Conservation (phyloP, 176 grass and related monocot species). For the Luzula sylvatica region DNA sequence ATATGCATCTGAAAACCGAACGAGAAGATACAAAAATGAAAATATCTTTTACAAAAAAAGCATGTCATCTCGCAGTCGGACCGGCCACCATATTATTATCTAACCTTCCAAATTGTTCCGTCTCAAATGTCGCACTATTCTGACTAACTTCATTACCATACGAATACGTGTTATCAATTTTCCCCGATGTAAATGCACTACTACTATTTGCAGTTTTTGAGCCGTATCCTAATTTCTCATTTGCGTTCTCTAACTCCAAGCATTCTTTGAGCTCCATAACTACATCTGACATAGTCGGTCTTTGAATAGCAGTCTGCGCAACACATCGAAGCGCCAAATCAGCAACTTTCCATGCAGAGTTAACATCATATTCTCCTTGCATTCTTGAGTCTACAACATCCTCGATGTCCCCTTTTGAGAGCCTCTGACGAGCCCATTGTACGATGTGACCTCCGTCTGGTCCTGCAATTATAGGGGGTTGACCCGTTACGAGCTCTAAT, state of each 20-base stretch:
- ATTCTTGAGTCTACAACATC: constrained; percentile 31
- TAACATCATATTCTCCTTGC: constrained; percentile 35
- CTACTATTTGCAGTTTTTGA: not conserved
- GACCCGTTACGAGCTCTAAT: constrained; percentile 38
- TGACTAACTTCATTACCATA: constrained; percentile 2
- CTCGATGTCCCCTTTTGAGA: constrained; percentile 42
- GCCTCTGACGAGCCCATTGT: constrained; percentile 36
- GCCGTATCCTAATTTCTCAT: constrained; percentile 2
- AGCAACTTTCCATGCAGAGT: constrained; percentile 51
- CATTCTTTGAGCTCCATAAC: constrained; percentile 48
- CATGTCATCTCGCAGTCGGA: constrained; percentile 8
- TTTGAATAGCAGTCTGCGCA: constrained; percentile 13
- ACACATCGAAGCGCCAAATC: constrained; percentile 30
- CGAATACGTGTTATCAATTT: not conserved
- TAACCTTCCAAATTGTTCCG: constrained; percentile 1
- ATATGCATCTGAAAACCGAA: no score
- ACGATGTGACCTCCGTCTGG: constrained; percentile 16
- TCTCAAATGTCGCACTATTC: constrained; percentile 15
- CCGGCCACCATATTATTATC: constrained; percentile 4
- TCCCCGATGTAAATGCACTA: not conserved
- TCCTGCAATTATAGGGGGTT: constrained; percentile 21
- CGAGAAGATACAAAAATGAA: no score
- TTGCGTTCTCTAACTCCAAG: constrained; percentile 23
- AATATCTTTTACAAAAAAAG: no score
- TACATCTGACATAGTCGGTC: constrained; percentile 39